Base-by-base conservation (phyloP, 139 green algal genomes). In the Chlamydomonas eustigma region DNA sequence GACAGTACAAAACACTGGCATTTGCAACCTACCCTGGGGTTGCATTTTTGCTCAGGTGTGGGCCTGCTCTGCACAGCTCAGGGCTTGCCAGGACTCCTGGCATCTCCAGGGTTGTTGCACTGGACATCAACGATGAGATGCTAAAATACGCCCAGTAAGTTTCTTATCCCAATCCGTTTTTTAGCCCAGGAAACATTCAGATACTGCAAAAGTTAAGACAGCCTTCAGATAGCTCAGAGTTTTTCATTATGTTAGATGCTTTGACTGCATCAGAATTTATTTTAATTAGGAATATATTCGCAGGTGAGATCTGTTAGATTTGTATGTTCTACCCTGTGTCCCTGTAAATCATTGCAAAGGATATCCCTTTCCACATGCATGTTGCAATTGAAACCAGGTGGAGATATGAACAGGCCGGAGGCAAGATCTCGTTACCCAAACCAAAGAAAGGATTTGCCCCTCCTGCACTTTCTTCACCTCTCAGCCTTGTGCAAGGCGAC, bases 71-170 rank as follows among this genome's bases (percentile, higher is more conserved):
- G 8, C 65, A 72, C 65, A 44, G 33, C 32, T 12, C 44, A 8
- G 65, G 65, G 8, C 65, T 72, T 4, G 5, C 65, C 4, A 8
- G 3, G 31, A n/a, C n/a, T n/a, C 33, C 65, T 12, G 65, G 65
- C 28, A 34, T 72, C 8, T 34, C 8, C 4, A 18, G 28, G 4
- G 65, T 72, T 4, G 34, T 44, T 5, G 65, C 33, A 31, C 3
- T 72, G 28, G 65, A 72, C 34, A 22, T 72, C 33, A 72, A 44
- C 22, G 65, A 72, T 33, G 31, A 39, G 18, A 72, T 72, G 65
- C 65, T 72, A 12, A 8, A 39, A 22, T 72, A 44, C 34, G 65
- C 65, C 25, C 28, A 34, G 65, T 72, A 22, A 72, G 65, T 39
- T n/a, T n/a, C n/a, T n/a, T n/a, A n/a, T n/a, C n/a, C n/a, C n/a